These are phyloP conservation scores for Saccharomycopsis capsularis DNA, from an alignment of 805 yeast species.

Conservation along the genomic window DNA sequence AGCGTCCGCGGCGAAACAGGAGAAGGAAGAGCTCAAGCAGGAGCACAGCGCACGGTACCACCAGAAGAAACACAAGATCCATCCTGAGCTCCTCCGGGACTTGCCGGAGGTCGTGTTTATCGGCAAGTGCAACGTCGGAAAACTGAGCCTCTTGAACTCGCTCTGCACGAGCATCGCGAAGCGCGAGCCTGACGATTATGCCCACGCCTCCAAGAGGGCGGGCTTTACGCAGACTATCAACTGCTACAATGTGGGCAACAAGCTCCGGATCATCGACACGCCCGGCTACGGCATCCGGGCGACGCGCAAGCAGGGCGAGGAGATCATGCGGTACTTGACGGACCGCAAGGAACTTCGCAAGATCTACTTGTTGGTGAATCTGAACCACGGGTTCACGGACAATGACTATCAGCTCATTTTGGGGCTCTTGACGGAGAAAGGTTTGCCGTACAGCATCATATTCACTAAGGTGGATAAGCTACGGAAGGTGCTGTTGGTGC, in stretches of 20 bases:
- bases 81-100: slow-evolving; percentile 2
- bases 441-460: slow-evolving; percentile 65
- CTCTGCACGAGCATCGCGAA: slow-evolving; percentile 38
- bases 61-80: slow-evolving; percentile 16
- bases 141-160: slow-evolving; percentile 67
- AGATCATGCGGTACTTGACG: slow-evolving; percentile 55
- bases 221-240: slow-evolving; percentile 60
- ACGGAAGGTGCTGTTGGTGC: slow-evolving; percentile 16
- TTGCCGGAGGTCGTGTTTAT: slow-evolving; percentile 71
- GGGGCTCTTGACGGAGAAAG: slow-evolving; percentile 42
- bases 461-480: slow-evolving; percentile 71
- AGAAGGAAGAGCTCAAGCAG: background rate
- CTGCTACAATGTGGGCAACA: slow-evolving; percentile 54
- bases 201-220: slow-evolving; percentile 47
- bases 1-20: background rate
- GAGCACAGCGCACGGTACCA: slow-evolving; percentile 3
- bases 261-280: slow-evolving; percentile 65
- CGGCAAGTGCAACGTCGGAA: slow-evolving; percentile 85
- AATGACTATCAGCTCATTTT: slow-evolving; percentile 48
- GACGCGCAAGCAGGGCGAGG: slow-evolving; percentile 56
- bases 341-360: slow-evolving; percentile 47
- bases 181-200: slow-evolving; percentile 33
- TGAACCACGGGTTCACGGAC: slow-evolving; percentile 49
- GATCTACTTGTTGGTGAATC: slow-evolving; percentile 56
- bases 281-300: slow-evolving; percentile 89